A percentile compares a stretch with the other conserved stretches of the same genome.
These are phyloP conservation scores for Selaginella tamariscina DNA, from an alignment of 75 land plant genomes.

Conservation along the genomic window DNA sequence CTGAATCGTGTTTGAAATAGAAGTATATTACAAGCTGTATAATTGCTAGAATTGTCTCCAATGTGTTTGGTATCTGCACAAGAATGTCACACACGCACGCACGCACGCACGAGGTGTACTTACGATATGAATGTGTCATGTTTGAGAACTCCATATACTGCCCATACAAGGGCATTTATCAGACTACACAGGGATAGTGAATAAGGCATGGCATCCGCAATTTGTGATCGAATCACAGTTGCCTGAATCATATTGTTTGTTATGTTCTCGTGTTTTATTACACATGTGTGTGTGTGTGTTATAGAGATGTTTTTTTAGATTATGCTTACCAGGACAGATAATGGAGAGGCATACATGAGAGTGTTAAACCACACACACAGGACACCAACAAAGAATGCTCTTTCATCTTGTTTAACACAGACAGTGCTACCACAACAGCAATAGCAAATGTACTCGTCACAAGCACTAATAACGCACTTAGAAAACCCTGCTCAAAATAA, in stretches of 20 bases:
- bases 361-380: constrained; percentile 43
- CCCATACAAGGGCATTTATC: constrained; percentile 59
- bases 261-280: background rate
- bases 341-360: constrained; percentile 1
- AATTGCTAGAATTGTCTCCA: background rate
- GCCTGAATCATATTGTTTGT: background rate
- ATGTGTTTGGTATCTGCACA: background rate
- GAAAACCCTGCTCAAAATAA: background rate
- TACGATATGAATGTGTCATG: background rate
- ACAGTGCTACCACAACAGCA: background rate
- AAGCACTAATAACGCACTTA: background rate
- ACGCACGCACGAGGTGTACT: background rate
- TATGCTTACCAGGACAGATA: constrained; percentile 2
- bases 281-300: background rate
- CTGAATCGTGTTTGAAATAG: background rate
- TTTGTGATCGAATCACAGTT: constrained; percentile 45
- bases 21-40: background rate
- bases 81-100: background rate
- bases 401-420: constrained; percentile 5
- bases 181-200: constrained; percentile 62
- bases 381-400: constrained; percentile 42
- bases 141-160: constrained; percentile 44
- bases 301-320: background rate
- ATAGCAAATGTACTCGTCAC: background rate
- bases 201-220: constrained; percentile 83